A percentile compares a stretch with the other conserved stretches of the same genome.
Conservation (phyloP, 768 basidiomycete species). For the Boletellus ananiceps region DNA sequence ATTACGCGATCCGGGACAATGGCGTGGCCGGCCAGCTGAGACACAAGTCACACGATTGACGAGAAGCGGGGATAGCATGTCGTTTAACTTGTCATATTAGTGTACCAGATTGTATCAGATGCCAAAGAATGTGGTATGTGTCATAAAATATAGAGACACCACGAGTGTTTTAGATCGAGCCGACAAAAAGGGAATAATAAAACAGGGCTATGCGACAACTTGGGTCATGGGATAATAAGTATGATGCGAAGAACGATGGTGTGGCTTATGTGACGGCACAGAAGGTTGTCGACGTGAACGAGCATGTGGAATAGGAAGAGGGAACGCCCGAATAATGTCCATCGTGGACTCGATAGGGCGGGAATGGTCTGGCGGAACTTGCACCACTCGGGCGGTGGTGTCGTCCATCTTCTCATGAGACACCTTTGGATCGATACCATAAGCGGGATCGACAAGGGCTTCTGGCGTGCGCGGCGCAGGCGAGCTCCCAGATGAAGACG, state of each 20-base stretch:
- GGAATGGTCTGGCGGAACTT: conserved; percentile 21
- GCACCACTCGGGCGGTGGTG: conserved; percentile 25
- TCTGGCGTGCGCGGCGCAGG: conserved; percentile 32
- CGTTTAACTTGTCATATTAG: not conserved
- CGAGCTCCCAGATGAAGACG: conserved; percentile 34
- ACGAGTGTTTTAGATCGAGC: conserved; percentile 7
- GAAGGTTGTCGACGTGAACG: conserved; percentile 14
- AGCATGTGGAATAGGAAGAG: conserved; percentile 37
- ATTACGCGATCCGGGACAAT: not conserved
- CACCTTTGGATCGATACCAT: conserved; percentile 21
- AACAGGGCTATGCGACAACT: conserved; percentile 20
- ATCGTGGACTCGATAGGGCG: conserved; percentile 30
- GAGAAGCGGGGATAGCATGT: not conserved
- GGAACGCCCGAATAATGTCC: conserved; percentile 47
- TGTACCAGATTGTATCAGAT: not conserved
- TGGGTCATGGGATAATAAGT: conserved; percentile 18
- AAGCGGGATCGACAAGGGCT: conserved; percentile 17
- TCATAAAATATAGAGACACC: conserved; percentile 35
- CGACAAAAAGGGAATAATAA: not conserved
- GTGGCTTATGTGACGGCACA: conserved; percentile 23
- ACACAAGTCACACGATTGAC: not conserved
- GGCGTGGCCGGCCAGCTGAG: not conserved
- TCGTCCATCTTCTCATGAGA: conserved; percentile 27
- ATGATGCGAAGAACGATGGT: conserved; percentile 24
- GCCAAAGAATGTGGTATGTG: conserved; percentile 25